These are phyloP conservation scores for Crithidia thermophila DNA, from an alignment of 208 protist genomes.

Conservation along the genomic window DNA sequence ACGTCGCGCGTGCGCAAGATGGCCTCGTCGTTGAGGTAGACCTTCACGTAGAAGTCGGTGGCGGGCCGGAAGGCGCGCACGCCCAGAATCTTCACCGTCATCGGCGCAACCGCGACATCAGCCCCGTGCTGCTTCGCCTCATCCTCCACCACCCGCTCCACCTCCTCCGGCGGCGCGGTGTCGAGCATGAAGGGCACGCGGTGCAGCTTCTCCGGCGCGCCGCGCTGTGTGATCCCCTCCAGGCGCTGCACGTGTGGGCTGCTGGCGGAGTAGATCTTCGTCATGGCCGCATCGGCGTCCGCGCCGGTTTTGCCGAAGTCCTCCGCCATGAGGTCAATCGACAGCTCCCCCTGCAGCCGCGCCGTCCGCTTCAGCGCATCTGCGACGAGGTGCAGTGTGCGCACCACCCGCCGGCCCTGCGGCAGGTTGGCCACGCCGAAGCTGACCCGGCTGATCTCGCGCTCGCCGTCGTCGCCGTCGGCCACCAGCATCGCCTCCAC, in stretches of 20 bases:
- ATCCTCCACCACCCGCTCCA: slow-evolving; percentile 47
- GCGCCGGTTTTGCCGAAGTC: slow-evolving; percentile 47
- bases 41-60: slow-evolving; percentile 71
- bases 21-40: slow-evolving; percentile 48
- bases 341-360: slow-evolving; percentile 40
- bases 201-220: slow-evolving; percentile 60
- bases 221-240: slow-evolving; percentile 41
- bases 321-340: slow-evolving; percentile 54
- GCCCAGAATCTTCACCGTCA: slow-evolving; percentile 71
- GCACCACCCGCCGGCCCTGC: slow-evolving; percentile 22
- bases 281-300: not conserved
- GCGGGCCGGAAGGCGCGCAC: slow-evolving; percentile 48
- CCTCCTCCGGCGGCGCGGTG: slow-evolving; percentile 32
- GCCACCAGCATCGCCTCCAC: slow-evolving; percentile 62
- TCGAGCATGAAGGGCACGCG: slow-evolving; percentile 68
- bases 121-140: slow-evolving; percentile 24
- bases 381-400: slow-evolving; percentile 49
- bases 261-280: slow-evolving; percentile 10
- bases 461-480: slow-evolving; percentile 43
- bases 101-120: slow-evolving; percentile 50
- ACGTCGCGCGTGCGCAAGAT: slow-evolving; percentile 65
- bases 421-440: slow-evolving; percentile 49
- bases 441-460: slow-evolving; percentile 60
- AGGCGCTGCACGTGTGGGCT: slow-evolving; percentile 24
- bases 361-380: slow-evolving; percentile 52